Evolutionary conservation across 140 eudicot species (phyloP).

Genomic region (Cichorium intybus): DNA sequence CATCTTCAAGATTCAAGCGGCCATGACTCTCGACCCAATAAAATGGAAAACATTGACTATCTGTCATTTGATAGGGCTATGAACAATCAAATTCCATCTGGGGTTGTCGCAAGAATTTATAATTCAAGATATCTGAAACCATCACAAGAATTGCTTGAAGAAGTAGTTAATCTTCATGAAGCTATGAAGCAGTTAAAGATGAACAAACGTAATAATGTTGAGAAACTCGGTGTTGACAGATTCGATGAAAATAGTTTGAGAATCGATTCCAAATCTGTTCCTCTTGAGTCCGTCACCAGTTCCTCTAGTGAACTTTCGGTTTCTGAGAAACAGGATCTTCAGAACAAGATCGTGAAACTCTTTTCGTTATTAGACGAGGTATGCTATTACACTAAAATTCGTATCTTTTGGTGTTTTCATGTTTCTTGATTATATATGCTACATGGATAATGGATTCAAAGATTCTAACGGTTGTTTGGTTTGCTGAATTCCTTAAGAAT

Average conservation of each 20-base stretch:
- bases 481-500: too few relatives aligned
- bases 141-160: constrained; percentile 72
- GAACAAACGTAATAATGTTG: constrained; percentile 32
- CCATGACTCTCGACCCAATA: constrained; percentile 35
- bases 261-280: constrained; percentile 15
- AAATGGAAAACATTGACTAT: constrained; percentile 40
- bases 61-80: constrained; percentile 47
- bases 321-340: constrained; percentile 66
- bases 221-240: constrained; percentile 26
- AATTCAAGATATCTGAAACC: constrained; percentile 73
- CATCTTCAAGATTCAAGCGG: constrained; percentile 45
- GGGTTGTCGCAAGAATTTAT: constrained; percentile 38
- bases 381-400: constrained; percentile 1
- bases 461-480: too few relatives aligned
- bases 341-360: constrained; percentile 64
- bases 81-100: constrained; percentile 45
- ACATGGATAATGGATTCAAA: too few relatives aligned
- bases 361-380: constrained; percentile 83
- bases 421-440: neutral
- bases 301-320: constrained; percentile 54
- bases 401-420: neutral
- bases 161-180: constrained; percentile 65
- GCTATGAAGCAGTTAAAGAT: constrained; percentile 50
- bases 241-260: constrained; percentile 31
- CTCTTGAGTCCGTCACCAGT: constrained; percentile 32